These are phyloP conservation scores for Hyphopichia khmerensis DNA, from an alignment of 1,139 yeast species.

Conservation along the genomic window DNA sequence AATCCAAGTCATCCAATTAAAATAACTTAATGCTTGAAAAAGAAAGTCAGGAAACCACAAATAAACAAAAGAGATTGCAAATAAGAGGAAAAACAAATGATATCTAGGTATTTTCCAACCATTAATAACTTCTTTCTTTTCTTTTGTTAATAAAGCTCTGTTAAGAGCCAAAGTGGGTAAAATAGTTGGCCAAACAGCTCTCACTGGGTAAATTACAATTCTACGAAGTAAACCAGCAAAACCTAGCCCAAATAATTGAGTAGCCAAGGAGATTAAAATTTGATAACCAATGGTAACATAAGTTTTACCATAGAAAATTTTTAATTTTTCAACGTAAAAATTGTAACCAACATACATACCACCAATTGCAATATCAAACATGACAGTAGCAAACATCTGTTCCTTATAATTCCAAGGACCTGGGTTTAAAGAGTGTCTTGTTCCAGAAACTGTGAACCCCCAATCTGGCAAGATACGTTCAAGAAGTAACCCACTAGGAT, in stretches of 20 bases:
- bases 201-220: slow-evolving; percentile 55
- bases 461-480: slow-evolving; percentile 20
- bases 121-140: slow-evolving; percentile 37
- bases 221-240: slow-evolving; percentile 61
- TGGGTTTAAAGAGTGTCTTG: slow-evolving; percentile 19
- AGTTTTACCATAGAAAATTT: slow-evolving; percentile 28
- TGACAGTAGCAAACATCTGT: slow-evolving; percentile 28
- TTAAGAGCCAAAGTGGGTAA: slow-evolving; percentile 57
- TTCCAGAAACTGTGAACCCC: slow-evolving; percentile 11
- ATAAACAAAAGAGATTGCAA: slow-evolving; percentile 25
- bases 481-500: slow-evolving; percentile 21
- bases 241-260: slow-evolving; percentile 63
- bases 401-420: slow-evolving; percentile 31
- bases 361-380: slow-evolving; percentile 17
- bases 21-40: slow-evolving; percentile 29
- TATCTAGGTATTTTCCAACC: slow-evolving; percentile 38
- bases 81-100: slow-evolving; percentile 24
- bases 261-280: slow-evolving; percentile 46
- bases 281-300: slow-evolving; percentile 54
- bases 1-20: slow-evolving; percentile 43
- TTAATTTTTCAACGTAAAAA: slow-evolving; percentile 26
- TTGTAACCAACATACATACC: slow-evolving; percentile 20
- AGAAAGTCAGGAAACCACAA: slow-evolving; percentile 37
- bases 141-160: slow-evolving; percentile 47
- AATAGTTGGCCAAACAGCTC: slow-evolving; percentile 57